These are phyloP conservation scores for Beauveria pseudobassiana DNA, from an alignment of 2,329 filamentous ascomycete genomes.

Conservation along the genomic window DNA sequence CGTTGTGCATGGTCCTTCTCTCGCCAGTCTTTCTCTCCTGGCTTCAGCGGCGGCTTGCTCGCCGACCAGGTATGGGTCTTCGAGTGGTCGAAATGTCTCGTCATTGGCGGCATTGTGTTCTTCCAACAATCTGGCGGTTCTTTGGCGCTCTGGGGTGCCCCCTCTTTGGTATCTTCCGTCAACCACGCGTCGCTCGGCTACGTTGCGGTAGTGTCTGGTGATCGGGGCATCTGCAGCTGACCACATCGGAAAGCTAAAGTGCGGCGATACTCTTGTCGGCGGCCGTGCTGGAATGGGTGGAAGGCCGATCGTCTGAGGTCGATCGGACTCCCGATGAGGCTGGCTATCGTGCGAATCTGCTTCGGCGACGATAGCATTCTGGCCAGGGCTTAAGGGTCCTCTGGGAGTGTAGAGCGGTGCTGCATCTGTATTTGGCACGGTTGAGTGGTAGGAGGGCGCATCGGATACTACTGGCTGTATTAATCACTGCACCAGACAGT, in stretches of 20 bases:
- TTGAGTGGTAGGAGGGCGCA: slow-evolving; percentile 56
- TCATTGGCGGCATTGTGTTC: slow-evolving; percentile 6
- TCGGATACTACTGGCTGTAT: slow-evolving; percentile 44
- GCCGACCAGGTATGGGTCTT: slow-evolving; percentile 62
- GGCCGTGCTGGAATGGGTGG: slow-evolving; percentile 41
- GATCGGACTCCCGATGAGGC: slow-evolving; percentile 13
- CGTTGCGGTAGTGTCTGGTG: slow-evolving; percentile 53
- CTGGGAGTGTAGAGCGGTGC: slow-evolving; percentile 45
- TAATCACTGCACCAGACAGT: background rate
- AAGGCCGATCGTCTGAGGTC: slow-evolving; percentile 30
- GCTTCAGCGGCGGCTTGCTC: slow-evolving; percentile 54
- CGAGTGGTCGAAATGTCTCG: slow-evolving; percentile 40
- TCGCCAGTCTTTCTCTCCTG: slow-evolving; percentile 47
- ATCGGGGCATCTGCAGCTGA: slow-evolving; percentile 46
- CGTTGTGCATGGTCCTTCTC: slow-evolving; percentile 47
- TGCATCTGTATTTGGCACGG: slow-evolving; percentile 37
- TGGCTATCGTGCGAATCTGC: slow-evolving; percentile 17
- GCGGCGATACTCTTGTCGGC: slow-evolving; percentile 41
- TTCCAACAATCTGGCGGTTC: background rate
- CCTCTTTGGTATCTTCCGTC: slow-evolving; percentile 30
- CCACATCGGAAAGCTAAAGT: slow-evolving; percentile 54
- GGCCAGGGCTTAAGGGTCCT: slow-evolving; percentile 4
- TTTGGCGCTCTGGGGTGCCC: slow-evolving; percentile 13
- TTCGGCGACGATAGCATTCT: slow-evolving; percentile 13
- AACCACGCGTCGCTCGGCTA: slow-evolving; percentile 54